Conservation (phyloP, 495 filamentous ascomycete genomes). For the Talaromyces stipitatus region DNA sequence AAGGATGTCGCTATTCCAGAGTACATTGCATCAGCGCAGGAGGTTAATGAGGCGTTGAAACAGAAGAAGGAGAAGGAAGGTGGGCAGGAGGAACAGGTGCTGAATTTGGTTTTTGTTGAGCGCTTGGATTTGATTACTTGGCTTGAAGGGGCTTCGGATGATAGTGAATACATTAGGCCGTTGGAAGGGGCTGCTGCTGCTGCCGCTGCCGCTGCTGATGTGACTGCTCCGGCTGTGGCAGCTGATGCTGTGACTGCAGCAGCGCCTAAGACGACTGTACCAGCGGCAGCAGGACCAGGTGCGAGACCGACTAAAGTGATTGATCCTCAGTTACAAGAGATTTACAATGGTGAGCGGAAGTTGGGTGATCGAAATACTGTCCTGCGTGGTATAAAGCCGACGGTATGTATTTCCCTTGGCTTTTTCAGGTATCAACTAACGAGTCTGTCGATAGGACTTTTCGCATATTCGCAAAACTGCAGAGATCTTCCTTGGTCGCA, state of each 20-base stretch:
- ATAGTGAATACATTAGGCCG: conserved; percentile 85
- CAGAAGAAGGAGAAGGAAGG: conserved; percentile 23
- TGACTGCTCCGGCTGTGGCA: conserved; percentile 18
- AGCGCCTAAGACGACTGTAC: conserved; percentile 36
- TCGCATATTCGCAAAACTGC: conserved; percentile 86
- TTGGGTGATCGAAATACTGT: conserved; percentile 90
- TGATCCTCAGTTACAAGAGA: conserved; percentile 76
- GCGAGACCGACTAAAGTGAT: conserved; percentile 48
- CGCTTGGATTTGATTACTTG: conserved; percentile 83
- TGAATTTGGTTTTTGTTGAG: conserved; percentile 72
- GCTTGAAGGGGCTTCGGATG: conserved; percentile 82
- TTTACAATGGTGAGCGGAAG: conserved; percentile 83
- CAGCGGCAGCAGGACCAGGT: conserved; percentile 40
- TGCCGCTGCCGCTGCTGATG: conserved; percentile 32
- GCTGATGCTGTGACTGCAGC: conserved; percentile 35
- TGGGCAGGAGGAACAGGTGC: conserved; percentile 15
- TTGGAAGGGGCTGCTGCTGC: conserved; percentile 53
- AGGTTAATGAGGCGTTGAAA: conserved; percentile 72
- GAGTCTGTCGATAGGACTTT: conserved; percentile 62
- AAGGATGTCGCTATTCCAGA: conserved; percentile 79
- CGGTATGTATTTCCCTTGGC: conserved; percentile 46
- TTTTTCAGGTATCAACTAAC: neutral
- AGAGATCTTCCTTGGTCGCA: conserved; percentile 66
- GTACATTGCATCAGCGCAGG: conserved; percentile 76
- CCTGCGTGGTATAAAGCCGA: conserved; percentile 82